Evolutionary conservation across 768 basidiomycete species (phyloP).

Genomic region (Macrolepiota fuliginosa): DNA sequence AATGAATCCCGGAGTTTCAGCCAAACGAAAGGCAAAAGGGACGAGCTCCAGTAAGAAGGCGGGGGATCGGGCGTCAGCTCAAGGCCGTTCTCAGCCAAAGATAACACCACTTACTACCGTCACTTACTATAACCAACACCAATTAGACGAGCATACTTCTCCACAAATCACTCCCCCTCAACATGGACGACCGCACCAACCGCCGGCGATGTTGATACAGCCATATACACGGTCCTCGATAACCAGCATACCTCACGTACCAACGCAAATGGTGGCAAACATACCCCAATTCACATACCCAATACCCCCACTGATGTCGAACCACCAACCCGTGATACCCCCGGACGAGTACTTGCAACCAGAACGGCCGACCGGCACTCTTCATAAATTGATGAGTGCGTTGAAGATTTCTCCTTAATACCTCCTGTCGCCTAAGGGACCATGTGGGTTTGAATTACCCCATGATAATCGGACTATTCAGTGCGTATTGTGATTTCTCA

Average conservation of each 20-base stretch:
- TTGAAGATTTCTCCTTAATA: not conserved
- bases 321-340: not conserved
- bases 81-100: not conserved
- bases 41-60: slow-evolving; percentile 3
- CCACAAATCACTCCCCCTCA: not conserved
- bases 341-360: not conserved
- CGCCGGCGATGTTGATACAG: not conserved
- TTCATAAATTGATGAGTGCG: not conserved
- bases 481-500: no score
- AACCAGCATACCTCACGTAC: not conserved
- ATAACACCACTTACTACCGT: slow-evolving; percentile 1
- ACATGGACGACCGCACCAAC: not conserved
- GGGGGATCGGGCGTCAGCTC: slow-evolving; percentile 1
- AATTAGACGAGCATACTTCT: not conserved
- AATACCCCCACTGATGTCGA: not conserved
- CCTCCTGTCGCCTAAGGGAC: not conserved
- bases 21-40: not conserved
- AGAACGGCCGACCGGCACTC: not conserved
- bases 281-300: not conserved
- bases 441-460: no score
- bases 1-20: not conserved
- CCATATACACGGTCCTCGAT: not conserved
- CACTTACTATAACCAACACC: not conserved
- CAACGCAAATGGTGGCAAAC: not conserved
- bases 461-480: no score